Conservation (phyloP, 1,284 basidiomycete genomes). For the Amylostereum areolatum region DNA sequence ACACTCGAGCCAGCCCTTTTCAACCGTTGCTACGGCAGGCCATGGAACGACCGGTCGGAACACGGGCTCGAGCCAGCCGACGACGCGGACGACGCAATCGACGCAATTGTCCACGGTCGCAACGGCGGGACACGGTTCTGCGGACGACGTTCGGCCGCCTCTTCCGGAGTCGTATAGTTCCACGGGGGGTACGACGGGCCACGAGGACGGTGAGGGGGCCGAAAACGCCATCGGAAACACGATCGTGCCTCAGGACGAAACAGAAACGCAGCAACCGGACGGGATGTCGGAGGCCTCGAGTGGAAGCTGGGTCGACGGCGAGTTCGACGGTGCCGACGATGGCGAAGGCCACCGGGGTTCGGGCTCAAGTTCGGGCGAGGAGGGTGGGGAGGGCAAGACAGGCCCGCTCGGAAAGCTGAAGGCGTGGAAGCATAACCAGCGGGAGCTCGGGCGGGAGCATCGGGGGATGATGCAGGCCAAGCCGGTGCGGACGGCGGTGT, state of each 20-base stretch:
- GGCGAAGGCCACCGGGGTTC: constrained; percentile 21
- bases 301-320: constrained; percentile 17
- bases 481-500: constrained; percentile 42
- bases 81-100: background rate
- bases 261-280: constrained; percentile 14
- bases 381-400: constrained; percentile 24
- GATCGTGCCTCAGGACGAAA: background rate
- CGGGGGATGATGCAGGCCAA: constrained; percentile 46
- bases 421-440: constrained; percentile 33
- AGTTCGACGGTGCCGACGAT: constrained; percentile 27
- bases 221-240: background rate
- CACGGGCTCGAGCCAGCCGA: background rate
- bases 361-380: constrained; percentile 17
- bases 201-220: background rate
- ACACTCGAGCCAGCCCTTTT: background rate
- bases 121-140: background rate
- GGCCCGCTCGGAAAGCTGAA: constrained; percentile 23
- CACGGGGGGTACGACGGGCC: background rate
- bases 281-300: constrained; percentile 19
- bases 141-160: background rate
- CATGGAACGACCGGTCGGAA: too few relatives aligned
- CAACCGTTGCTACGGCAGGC: background rate
- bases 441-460: constrained; percentile 39
- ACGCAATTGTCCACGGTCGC: background rate
- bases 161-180: background rate